Evolutionary conservation across 2,329 filamentous ascomycete species (phyloP).

Genomic region (Cercospora sp.): DNA sequence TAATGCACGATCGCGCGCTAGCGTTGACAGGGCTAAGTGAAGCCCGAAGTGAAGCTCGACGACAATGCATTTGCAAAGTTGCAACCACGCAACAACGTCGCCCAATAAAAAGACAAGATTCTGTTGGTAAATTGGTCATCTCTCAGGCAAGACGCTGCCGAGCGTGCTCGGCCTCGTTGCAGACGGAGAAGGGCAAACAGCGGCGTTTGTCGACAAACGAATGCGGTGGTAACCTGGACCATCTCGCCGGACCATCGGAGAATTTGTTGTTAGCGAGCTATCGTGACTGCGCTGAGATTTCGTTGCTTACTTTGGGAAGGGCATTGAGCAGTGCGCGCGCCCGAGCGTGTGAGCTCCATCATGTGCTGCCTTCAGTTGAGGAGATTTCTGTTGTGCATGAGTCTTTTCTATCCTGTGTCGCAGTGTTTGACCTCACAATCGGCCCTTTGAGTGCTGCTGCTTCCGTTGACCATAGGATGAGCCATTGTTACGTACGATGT

Average conservation of each 20-base stretch:
- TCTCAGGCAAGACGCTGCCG: background rate
- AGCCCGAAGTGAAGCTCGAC: background rate
- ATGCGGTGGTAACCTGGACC: background rate
- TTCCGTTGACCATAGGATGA: no score
- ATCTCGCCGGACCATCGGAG: background rate
- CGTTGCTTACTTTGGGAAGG: background rate
- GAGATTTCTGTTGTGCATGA: background rate
- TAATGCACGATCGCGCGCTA: background rate
- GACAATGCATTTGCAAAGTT: background rate
- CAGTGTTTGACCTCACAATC: background rate
- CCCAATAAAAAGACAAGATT: background rate
- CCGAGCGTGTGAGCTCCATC: background rate
- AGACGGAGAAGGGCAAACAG: background rate
- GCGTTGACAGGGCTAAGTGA: background rate
- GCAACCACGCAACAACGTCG: background rate
- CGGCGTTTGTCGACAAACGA: background rate
- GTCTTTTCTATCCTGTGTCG: background rate
- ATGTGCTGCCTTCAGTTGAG: background rate
- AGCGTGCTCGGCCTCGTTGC: background rate
- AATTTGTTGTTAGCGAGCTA: background rate
- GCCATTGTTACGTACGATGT: no score
- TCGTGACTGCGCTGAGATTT: background rate
- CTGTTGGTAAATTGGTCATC: background rate
- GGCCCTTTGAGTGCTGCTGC: no score
- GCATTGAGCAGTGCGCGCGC: background rate